Conservation (phyloP, 257 asterid species). For the Salvia rosmarinus region DNA sequence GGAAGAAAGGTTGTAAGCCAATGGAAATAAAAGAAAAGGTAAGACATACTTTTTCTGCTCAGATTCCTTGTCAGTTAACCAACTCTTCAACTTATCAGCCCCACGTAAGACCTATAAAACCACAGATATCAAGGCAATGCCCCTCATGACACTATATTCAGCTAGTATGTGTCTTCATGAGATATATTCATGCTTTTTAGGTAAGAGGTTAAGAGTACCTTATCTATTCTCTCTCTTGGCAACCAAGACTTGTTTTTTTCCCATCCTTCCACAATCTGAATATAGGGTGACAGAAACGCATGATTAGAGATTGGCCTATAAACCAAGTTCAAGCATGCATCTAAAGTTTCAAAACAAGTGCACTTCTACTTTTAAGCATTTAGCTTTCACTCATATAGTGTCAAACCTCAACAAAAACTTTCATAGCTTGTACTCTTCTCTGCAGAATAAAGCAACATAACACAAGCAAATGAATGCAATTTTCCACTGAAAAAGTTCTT, state of each 20-base stretch:
- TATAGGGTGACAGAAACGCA: conserved; percentile 23
- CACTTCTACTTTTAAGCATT: neutral
- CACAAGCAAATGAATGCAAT: neutral
- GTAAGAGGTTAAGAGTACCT: conserved; percentile 50
- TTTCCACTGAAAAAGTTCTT: conserved; percentile 13
- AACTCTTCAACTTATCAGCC: conserved; percentile 77
- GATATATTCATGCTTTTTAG: conserved; percentile 25
- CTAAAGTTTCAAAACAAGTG: conserved; percentile 11
- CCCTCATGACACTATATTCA: neutral
- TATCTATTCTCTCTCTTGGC: conserved; percentile 79
- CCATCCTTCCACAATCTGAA: conserved; percentile 80
- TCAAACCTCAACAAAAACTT: neutral
- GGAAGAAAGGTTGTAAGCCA: neutral
- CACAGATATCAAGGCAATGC: conserved; percentile 24
- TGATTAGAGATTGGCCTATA: conserved; percentile 28
- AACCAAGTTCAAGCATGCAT: conserved; percentile 19
- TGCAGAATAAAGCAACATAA: neutral
- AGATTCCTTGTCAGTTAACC: conserved; percentile 85
- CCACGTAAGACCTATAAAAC: conserved; percentile 58
- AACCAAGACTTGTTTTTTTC: conserved; percentile 87
- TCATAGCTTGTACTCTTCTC: neutral
- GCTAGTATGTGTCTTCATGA: neutral
- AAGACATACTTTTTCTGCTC: conserved; percentile 80
- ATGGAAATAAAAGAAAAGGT: neutral
- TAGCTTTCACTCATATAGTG: neutral